Evolutionary conservation across 2,329 filamentous ascomycete species (phyloP).

Genomic region (Hypoxylon sp.): DNA sequence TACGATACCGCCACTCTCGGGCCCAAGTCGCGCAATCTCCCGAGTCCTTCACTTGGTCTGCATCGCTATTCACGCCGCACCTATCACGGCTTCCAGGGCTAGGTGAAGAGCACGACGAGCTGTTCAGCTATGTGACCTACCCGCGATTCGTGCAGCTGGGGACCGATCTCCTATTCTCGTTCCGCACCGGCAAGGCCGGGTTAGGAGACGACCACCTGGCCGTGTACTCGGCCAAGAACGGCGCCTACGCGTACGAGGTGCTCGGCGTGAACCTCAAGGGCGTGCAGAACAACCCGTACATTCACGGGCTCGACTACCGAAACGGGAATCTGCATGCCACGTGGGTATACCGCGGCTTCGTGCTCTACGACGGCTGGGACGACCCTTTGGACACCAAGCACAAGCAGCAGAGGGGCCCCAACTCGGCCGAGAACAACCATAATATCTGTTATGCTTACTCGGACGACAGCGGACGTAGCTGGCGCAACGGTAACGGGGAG

Average conservation of each 20-base stretch:
- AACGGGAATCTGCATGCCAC: constrained; percentile 51
- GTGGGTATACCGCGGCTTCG: constrained; percentile 60
- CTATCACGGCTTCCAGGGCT: constrained; percentile 49
- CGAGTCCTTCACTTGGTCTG: constrained; percentile 43
- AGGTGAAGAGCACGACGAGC: constrained; percentile 34
- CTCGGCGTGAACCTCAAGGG: constrained; percentile 59
- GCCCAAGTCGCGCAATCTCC: constrained; percentile 46
- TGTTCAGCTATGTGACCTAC: constrained; percentile 55
- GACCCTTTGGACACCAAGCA: constrained; percentile 51
- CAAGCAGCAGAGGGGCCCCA: constrained; percentile 53
- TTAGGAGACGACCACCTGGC: constrained; percentile 58
- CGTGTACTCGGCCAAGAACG: constrained; percentile 48
- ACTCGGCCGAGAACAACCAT: constrained; percentile 57
- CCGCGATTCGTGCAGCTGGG: constrained; percentile 55
- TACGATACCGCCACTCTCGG: constrained; percentile 51
- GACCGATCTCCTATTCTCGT: constrained; percentile 54
- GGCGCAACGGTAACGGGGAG: constrained; percentile 51
- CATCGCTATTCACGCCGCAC: constrained; percentile 50
- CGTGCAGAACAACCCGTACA: constrained; percentile 58
- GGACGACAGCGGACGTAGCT: constrained; percentile 53
- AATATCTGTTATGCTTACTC: constrained; percentile 59
- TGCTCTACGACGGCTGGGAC: constrained; percentile 54
- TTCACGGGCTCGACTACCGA: constrained; percentile 56
- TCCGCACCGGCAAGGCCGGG: constrained; percentile 60
- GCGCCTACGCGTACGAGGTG: constrained; percentile 45